Base-by-base conservation (phyloP, 768 basidiomycete species). In the Serendipita indica region DNA sequence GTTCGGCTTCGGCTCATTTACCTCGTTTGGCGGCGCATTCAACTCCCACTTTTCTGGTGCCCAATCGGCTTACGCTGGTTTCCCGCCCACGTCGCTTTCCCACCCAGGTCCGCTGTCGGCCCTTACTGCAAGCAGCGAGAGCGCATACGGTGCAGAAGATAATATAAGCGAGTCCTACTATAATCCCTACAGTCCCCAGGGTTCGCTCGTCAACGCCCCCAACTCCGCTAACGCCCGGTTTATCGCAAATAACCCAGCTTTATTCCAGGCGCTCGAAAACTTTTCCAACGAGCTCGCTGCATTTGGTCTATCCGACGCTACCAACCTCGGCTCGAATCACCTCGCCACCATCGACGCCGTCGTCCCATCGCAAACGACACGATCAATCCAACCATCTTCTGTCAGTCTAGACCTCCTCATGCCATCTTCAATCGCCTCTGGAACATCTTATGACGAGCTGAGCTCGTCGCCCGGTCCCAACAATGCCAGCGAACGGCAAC, bases 321-420 rank as follows among this genome's bases (percentile, higher is more conserved):
- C 45, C 45, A 14, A 46, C 12, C 12, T 27, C 37, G 18, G 18
- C 18, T 18, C 37, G 37, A 39, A 39, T 18, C 13, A 12, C 37
- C 13, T 18, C 37, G 18, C 18, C 13, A 39, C 37, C 37, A 12
- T 39, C 13, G 37, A 39, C 32, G 18, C 18, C 20, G 20, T 58
- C 57, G 12, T n/a, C 58, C 39, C 58, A 45, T 59, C 41, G 22
- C 58, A 32, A 20, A 56, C 45, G 28, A 57, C 54, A 39, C 18
- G 13, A 18, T 39, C 37, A 13, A 46, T 46, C 25, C 45, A 46
- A 27, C 45, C 45, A 46, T 22, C 45, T 27, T 46, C 25, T 12
- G 16, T 46, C 45, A n/a, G 13, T 13, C 25, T 46, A 12, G 45
- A 46, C 22, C 45, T 16, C 14, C 45, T 46, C 45, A 46, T 46